Evolutionary conservation across 768 basidiomycete species (phyloP).

Genomic region (Psilocybe tampanensis): DNA sequence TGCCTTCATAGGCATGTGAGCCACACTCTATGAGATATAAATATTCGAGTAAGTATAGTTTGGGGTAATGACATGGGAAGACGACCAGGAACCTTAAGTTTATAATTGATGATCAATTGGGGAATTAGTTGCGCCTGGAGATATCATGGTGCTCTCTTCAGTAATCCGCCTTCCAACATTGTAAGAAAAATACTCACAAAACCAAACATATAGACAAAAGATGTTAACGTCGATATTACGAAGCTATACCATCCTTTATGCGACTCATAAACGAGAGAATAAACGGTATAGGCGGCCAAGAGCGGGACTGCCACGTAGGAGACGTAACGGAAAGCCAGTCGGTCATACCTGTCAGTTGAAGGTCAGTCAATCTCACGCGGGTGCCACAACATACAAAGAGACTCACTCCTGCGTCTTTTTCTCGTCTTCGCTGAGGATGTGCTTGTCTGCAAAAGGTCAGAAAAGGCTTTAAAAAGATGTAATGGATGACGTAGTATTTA

Average conservation of each 20-base stretch:
- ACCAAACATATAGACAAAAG: slow-evolving; percentile 95
- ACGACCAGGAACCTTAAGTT: slow-evolving; percentile 74
- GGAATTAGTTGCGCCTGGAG: slow-evolving; percentile 80
- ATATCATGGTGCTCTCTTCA: neutral
- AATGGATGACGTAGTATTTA: slow-evolving; percentile 31
- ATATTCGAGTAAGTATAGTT: slow-evolving; percentile 5
- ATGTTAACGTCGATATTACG: slow-evolving; percentile 88
- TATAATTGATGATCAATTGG: slow-evolving; percentile 95
- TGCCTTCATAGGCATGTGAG: slow-evolving; percentile 98
- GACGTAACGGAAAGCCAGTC: slow-evolving; percentile 93
- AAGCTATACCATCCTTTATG: slow-evolving; percentile 98
- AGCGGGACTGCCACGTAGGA: slow-evolving; percentile 87
- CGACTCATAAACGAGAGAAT: slow-evolving; percentile 80
- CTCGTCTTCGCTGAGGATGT: slow-evolving; percentile 95
- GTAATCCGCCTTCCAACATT: too few relatives aligned
- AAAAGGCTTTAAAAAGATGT: slow-evolving; percentile 11
- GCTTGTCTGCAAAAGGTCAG: slow-evolving; percentile 68
- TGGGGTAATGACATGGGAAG: slow-evolving; percentile 10
- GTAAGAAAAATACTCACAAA: slow-evolving; percentile 67
- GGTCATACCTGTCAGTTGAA: slow-evolving; percentile 67
- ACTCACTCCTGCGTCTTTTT: slow-evolving; percentile 95
- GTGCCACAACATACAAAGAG: slow-evolving; percentile 3
- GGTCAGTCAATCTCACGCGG: slow-evolving; percentile 10
- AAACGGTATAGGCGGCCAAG: slow-evolving; percentile 74
- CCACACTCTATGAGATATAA: slow-evolving; percentile 67